Evolutionary conservation across 2,329 filamentous ascomycete species (phyloP), one percentile per base, ranked within the genome.

Genomic region (Cryphonectria parasitica): DNA sequence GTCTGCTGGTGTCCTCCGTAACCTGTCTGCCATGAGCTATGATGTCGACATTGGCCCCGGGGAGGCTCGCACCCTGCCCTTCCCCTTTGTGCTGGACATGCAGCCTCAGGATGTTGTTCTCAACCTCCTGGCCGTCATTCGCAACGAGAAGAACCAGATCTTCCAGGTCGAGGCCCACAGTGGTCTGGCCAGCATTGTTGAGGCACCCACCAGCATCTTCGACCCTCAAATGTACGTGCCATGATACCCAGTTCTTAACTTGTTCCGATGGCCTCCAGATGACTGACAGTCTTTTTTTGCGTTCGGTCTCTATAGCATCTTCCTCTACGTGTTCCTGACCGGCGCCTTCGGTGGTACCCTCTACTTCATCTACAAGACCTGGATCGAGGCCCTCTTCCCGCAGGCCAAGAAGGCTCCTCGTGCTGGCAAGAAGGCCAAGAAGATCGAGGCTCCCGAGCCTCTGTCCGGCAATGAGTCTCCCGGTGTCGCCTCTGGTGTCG

Each of bases 331-430:
- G 80, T 91, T 98, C 86, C 92, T 99, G 76, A 86, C 91, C 68
- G 90, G 87, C 73, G 88, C 87, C 74, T 97, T 97, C 80, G 89
- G 83, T 74, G 94, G 92, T 73, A 94, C 91, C 68, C 89, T 92
- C 80, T 98, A 95, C 89, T 97, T 97, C 83, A 94, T 98, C 84
- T 99, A 99, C 89, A 96, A 92, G 86, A 97, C 95, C 78, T 98
- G 95, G 94, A 92, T 99, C 83, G 93, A 94, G 77, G 91, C 94
- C 19, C 92, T 99, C 79, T 97, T 98, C 87, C 95, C 96, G 64
- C 94, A 97, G 86, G 90, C 91, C 75, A 92, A 94, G 85, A 89
- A 90, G 74, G 84, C 87, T 70, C 84, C 84, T 77, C 83, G 87
- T 41, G 83, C 87, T 74, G 17, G 36, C 63, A 88, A 86, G 78